These are phyloP conservation scores for Persicaria tinctoria DNA, from an alignment of 148 eudicot species.

Conservation along the genomic window DNA sequence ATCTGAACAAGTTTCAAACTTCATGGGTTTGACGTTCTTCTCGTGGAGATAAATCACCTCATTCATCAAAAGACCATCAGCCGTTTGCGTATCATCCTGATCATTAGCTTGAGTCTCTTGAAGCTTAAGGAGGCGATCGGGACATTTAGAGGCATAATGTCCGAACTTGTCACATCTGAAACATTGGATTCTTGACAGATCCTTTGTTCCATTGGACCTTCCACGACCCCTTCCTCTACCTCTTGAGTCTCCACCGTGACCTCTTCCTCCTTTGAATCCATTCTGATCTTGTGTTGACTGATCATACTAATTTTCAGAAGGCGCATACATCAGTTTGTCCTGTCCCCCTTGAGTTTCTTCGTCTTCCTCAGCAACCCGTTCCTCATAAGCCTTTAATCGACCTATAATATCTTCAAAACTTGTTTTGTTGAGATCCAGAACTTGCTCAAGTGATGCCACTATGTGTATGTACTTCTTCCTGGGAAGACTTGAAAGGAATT, in stretches of 20 bases:
- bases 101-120: background rate
- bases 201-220: constrained; percentile 3
- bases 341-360: background rate
- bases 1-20: background rate
- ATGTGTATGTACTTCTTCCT: background rate
- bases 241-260: background rate
- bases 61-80: constrained; percentile 3
- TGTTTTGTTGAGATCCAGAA: background rate
- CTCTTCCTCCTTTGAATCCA: background rate
- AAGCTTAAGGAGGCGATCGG: background rate
- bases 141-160: constrained; percentile 5
- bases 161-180: constrained; percentile 2
- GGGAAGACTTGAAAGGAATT: background rate
- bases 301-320: background rate
- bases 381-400: background rate
- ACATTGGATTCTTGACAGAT: constrained; percentile 3
- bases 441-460: background rate
- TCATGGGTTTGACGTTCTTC: background rate
- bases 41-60: background rate
- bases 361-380: background rate
- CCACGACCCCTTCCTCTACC: constrained; percentile 1
- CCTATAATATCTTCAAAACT: background rate
- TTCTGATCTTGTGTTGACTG: background rate
- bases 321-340: background rate
- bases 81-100: background rate